phyloP scores from a whole-genome alignment of 306 rosid genomes.

The Begonia masoniana region DNA sequence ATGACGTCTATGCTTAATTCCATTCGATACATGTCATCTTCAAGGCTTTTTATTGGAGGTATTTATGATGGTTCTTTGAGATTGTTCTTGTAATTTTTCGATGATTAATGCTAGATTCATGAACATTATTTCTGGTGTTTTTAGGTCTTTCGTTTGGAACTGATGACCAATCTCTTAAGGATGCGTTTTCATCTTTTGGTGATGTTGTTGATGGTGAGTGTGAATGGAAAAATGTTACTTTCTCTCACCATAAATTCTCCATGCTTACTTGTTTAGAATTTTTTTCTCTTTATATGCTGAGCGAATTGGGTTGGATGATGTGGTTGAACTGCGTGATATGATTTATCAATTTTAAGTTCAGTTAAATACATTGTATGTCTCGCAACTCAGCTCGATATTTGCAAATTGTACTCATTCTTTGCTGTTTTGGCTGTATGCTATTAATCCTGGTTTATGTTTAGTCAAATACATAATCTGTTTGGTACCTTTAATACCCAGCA shows the following conservation, averaged over 20 bases:
- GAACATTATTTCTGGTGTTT: background rate
- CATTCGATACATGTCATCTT: constrained; percentile 52
- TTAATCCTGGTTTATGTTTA: no score
- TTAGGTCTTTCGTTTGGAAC: constrained; percentile 67
- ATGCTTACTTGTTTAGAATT: background rate
- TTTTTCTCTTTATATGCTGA: background rate
- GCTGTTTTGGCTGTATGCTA: no score
- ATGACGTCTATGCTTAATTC: constrained; percentile 44
- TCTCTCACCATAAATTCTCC: no score
- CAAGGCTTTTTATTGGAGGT: constrained; percentile 83
- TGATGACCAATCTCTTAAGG: constrained; percentile 58
- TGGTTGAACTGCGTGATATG: background rate
- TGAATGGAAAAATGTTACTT: background rate
- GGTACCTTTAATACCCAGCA: no score
- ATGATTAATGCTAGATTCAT: background rate
- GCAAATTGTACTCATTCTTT: no score
- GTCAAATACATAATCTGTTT: no score
- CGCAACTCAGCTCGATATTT: no score
- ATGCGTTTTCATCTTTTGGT: constrained; percentile 58
- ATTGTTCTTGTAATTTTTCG: background rate
- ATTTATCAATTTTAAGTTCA: no score
- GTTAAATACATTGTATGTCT: no score
- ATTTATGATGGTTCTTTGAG: background rate
- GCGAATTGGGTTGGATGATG: background rate
- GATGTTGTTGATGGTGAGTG: constrained; percentile 68